Evolutionary conservation across 2,329 filamentous ascomycete genomes (phyloP), one percentile per base, ranked within the genome.

Genomic region (Clarireedia homoeocarpa): DNA sequence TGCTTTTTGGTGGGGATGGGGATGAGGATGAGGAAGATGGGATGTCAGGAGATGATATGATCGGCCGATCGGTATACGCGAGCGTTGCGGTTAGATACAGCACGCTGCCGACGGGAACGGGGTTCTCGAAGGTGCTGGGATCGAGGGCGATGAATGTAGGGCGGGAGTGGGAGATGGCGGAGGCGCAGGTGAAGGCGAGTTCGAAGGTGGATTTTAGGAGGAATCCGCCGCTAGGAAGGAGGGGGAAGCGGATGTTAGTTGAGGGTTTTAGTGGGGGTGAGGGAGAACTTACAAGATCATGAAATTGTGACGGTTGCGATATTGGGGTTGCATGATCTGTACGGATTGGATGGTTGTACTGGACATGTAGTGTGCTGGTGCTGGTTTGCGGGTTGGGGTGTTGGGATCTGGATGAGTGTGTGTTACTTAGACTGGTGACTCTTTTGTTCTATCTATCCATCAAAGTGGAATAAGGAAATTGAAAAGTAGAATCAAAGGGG

Each of bases 321-420:
- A 80, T 69, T 87, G 83, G 0, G 85, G 85, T 62, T 88, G 84
- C 85, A 88, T 88, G 60, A 89, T 86, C 63, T 79, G 81, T 4
- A 85, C 83, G n/a, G 82, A 84, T 64, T 80, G 78, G 47, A 88
- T 76, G 7, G 75, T 72, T 0, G 84, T 86, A 34, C 75, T 73
- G 51, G 79, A 75, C 85, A 88, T 88, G 65, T 77, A 79, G 39
- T 79, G 71, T 2, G 81, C 77, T 61, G 85, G 84, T 36, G 73
- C 65, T 6, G 83, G 83, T 63, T 81, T 77, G 42, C 75, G 71
- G 5, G 76, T 66, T 0, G 77, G 69, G 47, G 77, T 75, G 62
- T 80, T 78, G 10, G 81, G 80, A 61, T 84, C 81, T 55, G 3
- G 26, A 24, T 5, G n/a, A 4, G 2, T 45, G 6, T n/a, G 2